These are phyloP conservation scores for Melanopsichium pennsylvanicum DNA, from an alignment of 1,284 basidiomycete genomes.

Conservation along the genomic window DNA sequence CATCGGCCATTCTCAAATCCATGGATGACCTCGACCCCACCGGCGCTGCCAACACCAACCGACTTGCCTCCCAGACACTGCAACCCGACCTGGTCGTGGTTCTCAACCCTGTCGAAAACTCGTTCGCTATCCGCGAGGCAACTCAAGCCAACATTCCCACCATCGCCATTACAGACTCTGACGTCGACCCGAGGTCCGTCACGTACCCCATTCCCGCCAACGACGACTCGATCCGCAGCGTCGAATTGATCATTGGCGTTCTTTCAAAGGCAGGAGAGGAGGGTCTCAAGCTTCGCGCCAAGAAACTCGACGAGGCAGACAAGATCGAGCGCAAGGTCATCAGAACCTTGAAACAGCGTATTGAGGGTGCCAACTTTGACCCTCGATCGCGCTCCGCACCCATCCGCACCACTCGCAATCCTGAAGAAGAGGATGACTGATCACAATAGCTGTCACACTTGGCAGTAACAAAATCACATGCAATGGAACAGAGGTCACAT, in stretches of 20 bases:
- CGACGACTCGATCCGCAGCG: conserved; percentile 88
- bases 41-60: conserved; percentile 39
- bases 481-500: no score
- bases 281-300: conserved; percentile 48
- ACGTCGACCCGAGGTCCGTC: conserved; percentile 92
- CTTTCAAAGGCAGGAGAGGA: conserved; percentile 83
- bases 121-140: conserved; percentile 68
- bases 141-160: conserved; percentile 67
- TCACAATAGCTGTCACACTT: neutral
- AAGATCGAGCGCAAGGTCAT: conserved; percentile 48
- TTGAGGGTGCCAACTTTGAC: conserved; percentile 39
- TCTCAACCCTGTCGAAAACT: conserved; percentile 85
- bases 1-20: conserved; percentile 53
- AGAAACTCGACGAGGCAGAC: conserved; percentile 50
- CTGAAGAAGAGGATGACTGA: conserved; percentile 11
- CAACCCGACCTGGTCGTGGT: conserved; percentile 87
- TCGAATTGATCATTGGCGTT: conserved; percentile 88
- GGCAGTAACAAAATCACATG: neutral
- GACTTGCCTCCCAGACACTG: conserved; percentile 72
- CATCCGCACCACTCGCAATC: neutral
- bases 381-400: conserved; percentile 21
- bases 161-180: conserved; percentile 83
- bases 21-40: conserved; percentile 34
- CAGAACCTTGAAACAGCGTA: conserved; percentile 15
- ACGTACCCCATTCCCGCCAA: conserved; percentile 99